A percentile compares a stretch with the other conserved stretches of the same genome.
Evolutionary conservation across 2,329 filamentous ascomycete genomes (phyloP).

Genomic region (Colletotrichum truncatum): DNA sequence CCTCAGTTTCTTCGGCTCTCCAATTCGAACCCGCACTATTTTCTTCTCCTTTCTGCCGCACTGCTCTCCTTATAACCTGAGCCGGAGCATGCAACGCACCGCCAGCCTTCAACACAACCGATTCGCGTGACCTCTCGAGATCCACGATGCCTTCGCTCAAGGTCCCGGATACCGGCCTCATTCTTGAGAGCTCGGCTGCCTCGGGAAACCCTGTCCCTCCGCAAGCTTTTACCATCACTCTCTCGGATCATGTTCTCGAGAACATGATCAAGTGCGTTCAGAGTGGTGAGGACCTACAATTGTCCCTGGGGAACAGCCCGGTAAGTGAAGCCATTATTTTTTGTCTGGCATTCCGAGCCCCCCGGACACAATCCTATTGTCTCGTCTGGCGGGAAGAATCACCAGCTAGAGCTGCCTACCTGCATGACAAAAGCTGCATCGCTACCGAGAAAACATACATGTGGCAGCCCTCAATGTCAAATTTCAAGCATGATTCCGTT

Average conservation of each 20-base stretch:
- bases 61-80: neutral
- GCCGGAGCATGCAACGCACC: slow-evolving; percentile 27
- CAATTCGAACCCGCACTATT: neutral
- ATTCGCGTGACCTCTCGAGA: slow-evolving; percentile 22
- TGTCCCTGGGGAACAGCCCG: slow-evolving; percentile 66
- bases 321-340: slow-evolving; percentile 55
- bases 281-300: slow-evolving; percentile 63
- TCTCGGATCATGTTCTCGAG: slow-evolving; percentile 67
- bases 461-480: neutral
- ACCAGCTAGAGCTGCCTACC: neutral
- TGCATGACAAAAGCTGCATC: slow-evolving; percentile 12
- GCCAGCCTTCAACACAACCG: neutral
- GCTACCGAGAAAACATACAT: slow-evolving; percentile 1
- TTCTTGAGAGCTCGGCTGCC: slow-evolving; percentile 60
- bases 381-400: neutral
- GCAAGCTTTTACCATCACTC: slow-evolving; percentile 67
- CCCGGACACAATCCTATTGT: slow-evolving; percentile 15
- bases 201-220: slow-evolving; percentile 51
- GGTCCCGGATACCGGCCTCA: slow-evolving; percentile 66
- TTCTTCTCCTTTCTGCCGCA: neutral
- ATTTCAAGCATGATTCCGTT: neutral
- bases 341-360: neutral
- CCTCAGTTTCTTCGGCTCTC: neutral
- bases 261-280: slow-evolving; percentile 69
- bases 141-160: slow-evolving; percentile 61